Conservation (phyloP, 176 grass and related monocot genomes). For the Lolium rigidum region DNA sequence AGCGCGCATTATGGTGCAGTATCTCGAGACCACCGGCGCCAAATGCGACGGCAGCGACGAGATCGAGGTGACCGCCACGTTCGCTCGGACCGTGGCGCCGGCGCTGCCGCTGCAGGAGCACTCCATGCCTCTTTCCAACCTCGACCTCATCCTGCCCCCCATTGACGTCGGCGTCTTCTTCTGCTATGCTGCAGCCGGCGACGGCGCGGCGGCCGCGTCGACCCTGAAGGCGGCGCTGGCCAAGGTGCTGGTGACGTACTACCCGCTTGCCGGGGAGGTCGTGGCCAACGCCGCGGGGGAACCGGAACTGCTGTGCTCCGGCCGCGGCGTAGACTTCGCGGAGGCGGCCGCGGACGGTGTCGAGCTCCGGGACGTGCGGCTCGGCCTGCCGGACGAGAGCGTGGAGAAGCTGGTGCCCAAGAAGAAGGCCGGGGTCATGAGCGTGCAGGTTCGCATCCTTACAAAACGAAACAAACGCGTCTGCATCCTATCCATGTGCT, state of each 20-base stretch:
- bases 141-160: constrained; percentile 65
- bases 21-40: not conserved
- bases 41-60: constrained; percentile 1
- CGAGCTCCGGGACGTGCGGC: constrained; percentile 49
- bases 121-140: constrained; percentile 60
- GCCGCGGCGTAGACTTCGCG: constrained; percentile 65
- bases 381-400: constrained; percentile 61
- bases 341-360: constrained; percentile 48
- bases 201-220: not conserved
- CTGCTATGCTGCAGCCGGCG: constrained; percentile 48
- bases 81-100: constrained; percentile 44
- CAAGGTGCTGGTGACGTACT: constrained; percentile 63
- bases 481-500: no score
- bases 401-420: constrained; percentile 61
- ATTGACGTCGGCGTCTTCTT: constrained; percentile 72
- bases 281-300: constrained; percentile 51
- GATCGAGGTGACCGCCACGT: constrained; percentile 40
- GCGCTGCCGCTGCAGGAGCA: constrained; percentile 57
- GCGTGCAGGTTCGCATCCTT: constrained; percentile 54
- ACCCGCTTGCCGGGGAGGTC: constrained; percentile 63
- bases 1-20: constrained; percentile 43
- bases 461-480: no score
- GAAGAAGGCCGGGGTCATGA: constrained; percentile 68
- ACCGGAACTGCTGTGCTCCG: constrained; percentile 63
- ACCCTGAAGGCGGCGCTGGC: constrained; percentile 53